Conservation (phyloP, 306 rosid species). For the Malus asiatica region DNA sequence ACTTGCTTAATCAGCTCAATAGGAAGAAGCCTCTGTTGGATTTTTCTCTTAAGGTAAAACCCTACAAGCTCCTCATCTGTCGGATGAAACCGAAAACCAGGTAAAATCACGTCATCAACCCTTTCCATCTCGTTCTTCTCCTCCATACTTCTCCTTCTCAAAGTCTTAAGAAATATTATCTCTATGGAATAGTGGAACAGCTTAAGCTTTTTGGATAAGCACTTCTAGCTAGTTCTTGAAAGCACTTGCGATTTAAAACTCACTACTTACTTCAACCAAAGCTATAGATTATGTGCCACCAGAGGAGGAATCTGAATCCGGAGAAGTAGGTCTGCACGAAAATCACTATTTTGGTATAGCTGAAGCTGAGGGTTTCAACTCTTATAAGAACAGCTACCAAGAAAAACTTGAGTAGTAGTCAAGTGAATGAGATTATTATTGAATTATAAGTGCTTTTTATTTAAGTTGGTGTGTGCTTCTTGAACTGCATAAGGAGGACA, state of each 20-base stretch:
- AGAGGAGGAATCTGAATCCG: slow-evolving; percentile 32
- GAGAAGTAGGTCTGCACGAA: slow-evolving; percentile 21
- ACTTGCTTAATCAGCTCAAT: slow-evolving; percentile 74
- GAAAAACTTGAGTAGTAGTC: slow-evolving; percentile 18
- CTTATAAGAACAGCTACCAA: slow-evolving; percentile 15
- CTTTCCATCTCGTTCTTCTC: slow-evolving; percentile 51
- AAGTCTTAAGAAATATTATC: background rate
- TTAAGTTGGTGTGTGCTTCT: slow-evolving; percentile 7
- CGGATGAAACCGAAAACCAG: slow-evolving; percentile 80
- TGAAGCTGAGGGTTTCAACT: slow-evolving; percentile 12
- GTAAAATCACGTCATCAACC: slow-evolving; percentile 55
- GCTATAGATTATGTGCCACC: slow-evolving; percentile 21
- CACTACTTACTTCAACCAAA: slow-evolving; percentile 22
- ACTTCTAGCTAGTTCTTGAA: slow-evolving; percentile 15
- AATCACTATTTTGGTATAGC: slow-evolving; percentile 16
- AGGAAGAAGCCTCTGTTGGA: slow-evolving; percentile 53
- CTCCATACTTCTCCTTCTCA: slow-evolving; percentile 36
- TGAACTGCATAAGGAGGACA: slow-evolving; percentile 14
- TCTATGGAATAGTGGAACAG: background rate
- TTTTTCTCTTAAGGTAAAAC: slow-evolving; percentile 62
- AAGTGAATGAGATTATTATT: slow-evolving; percentile 20
- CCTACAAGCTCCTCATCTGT: slow-evolving; percentile 81
- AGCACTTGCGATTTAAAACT: background rate
- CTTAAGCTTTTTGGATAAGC: slow-evolving; percentile 8
- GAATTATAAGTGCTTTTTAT: slow-evolving; percentile 11